Evolutionary conservation across 345 rosid genomes (phyloP), one percentile per base, ranked within the genome.

Genomic region (Arabis alpina): DNA sequence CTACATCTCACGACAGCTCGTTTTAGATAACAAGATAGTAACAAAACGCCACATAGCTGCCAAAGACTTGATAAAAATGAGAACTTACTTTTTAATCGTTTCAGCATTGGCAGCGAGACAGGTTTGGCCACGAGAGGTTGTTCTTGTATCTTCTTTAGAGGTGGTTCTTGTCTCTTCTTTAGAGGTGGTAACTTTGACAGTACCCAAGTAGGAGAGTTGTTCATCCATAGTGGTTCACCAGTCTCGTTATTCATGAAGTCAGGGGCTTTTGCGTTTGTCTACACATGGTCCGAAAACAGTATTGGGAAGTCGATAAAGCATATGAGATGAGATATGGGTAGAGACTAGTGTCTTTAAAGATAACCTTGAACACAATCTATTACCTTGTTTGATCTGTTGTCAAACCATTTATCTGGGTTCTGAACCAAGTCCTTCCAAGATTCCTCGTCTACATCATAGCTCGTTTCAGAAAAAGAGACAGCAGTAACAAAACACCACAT

Each of bases 221-320:
- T 36, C 32, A 87, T 83, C 96, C 96, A 92, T 30, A 92, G 79
- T 37, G 44, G 85, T 65, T 79, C 73, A 15, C 87, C 82, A 2
- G 81, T 85, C 65, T 85, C 89, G 56, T 84, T 89, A 77, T 89
- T 89, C 84, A 77, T 84, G 77, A 89, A 91, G 76, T 91, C 96
- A 0, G 93, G 97, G 51, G 62, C 66, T 72, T 67, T 87, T 36
- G 11, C 39, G 16, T 78, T 83, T 39, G 28, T 60, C 98, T 76
- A 37, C 41, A 61, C 0, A 8, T 8, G 13, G 34, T 42, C 3
- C 48, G 37, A 30, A 14, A 27, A 37, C 37, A 40, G 37, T 28
- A 68, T 2, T 28, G 85, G 60, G 37, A 52, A 6, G 63, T 25
- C 7, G 3, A 44, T 32, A 6, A 36, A 71, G 14, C 54, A 47